Evolutionary conservation across 805 yeast genomes (phyloP), one percentile per base, ranked within the genome.

Genomic region (Metschnikowia santaceciliae): DNA sequence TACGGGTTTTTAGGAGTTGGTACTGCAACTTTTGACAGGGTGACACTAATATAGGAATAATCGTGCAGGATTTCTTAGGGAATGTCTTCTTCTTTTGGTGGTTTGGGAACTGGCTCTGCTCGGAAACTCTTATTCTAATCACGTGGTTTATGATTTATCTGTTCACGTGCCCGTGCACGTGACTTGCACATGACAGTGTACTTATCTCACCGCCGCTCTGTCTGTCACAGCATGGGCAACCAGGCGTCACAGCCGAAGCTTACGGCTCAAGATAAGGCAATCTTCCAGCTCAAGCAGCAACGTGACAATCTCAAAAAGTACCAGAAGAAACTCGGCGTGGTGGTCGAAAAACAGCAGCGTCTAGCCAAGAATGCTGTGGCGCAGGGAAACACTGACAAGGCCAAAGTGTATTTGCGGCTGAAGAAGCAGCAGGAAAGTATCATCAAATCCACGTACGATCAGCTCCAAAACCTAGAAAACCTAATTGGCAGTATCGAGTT

Each of bases 281-380:
- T 94, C 10, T 76, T 90, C 56, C 94, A 91, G 62, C 75, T 94
- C 58, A 94, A 94, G 65, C 72, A 87, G 36, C 97, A 95, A 59
- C 75, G 97, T 53, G 99, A 94, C 68, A 85, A 84, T 55, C 76
- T 94, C 20, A 80, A 80, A 57, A 88, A 86, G 65, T 88, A 90
- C 56, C 87, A 83, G 60, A 71, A 71, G 42, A 80, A 81, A 53
- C 78, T 91, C 35, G 72, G 74, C 30, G 66, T 69, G 0, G 78
- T 88, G 3, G 78, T 89, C 15, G 74, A 72, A 10, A 72, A 80
- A 33, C 97, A 94, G 66, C 74, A 74, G 1, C 72, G 72, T 40
- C 65, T 84, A 13, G 94, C 94, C 19, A 74, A 72, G 50, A 71
- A 75, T 55, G 80, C 84, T 17, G 61, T 87, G 4, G 72, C 67